Evolutionary conservation across 2,329 filamentous ascomycete genomes (phyloP).

Genomic region (Fusarium drepaniforme): DNA sequence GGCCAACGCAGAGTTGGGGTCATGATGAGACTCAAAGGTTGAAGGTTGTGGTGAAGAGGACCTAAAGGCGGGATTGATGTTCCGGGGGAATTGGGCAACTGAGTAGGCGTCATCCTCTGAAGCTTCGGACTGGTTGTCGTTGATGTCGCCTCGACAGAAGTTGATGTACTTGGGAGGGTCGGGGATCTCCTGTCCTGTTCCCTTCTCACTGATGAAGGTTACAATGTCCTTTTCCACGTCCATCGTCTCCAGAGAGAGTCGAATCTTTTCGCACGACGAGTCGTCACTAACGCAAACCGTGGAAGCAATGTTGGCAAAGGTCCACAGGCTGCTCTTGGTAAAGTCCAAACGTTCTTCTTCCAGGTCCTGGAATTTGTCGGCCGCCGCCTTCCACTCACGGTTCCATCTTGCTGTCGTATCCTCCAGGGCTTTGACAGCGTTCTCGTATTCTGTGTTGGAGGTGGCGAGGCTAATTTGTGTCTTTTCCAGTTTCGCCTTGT

Average conservation of each 20-base stretch:
- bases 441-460: slow-evolving; percentile 94
- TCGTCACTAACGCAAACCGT: slow-evolving; percentile 99
- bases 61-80: slow-evolving; percentile 94
- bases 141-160: slow-evolving; percentile 89
- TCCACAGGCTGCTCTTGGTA: slow-evolving; percentile 97
- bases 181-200: slow-evolving; percentile 97
- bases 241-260: slow-evolving; percentile 91
- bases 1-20: slow-evolving; percentile 81
- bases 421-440: slow-evolving; percentile 90
- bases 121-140: slow-evolving; percentile 83
- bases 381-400: slow-evolving; percentile 96
- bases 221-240: slow-evolving; percentile 97
- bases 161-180: slow-evolving; percentile 99
- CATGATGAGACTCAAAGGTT: slow-evolving; percentile 91
- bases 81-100: slow-evolving; percentile 94
- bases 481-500: slow-evolving; percentile 98
- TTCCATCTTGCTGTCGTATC: slow-evolving; percentile 98
- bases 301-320: slow-evolving; percentile 95
- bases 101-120: slow-evolving; percentile 93
- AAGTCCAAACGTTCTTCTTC: slow-evolving; percentile 98
- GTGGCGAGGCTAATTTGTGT: slow-evolving; percentile 94
- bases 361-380: slow-evolving; percentile 98
- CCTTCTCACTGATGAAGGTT: slow-evolving; percentile 86
- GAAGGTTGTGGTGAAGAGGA: slow-evolving; percentile 97
- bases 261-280: slow-evolving; percentile 94